Conservation (phyloP, 2,329 filamentous ascomycete species). For the Verticillium klebahnii region DNA sequence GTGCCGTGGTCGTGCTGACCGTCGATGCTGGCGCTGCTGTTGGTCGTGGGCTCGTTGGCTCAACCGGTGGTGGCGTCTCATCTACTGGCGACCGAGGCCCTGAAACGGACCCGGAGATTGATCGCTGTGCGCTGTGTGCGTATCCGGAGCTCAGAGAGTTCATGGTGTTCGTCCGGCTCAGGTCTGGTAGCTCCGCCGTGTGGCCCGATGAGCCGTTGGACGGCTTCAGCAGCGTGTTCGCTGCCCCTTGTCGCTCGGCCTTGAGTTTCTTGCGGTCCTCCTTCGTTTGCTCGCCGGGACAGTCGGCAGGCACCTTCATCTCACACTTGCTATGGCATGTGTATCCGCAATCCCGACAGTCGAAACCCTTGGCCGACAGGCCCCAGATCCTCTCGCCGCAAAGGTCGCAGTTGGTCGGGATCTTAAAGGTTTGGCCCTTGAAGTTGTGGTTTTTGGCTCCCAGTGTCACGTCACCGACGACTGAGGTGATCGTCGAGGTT, state of each 20-base stretch:
- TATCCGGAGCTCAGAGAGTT: constrained; percentile 87
- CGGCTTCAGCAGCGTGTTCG: constrained; percentile 55
- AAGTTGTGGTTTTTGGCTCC: constrained; percentile 96
- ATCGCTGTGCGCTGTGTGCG: constrained; percentile 71
- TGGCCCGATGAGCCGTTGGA: constrained; percentile 36
- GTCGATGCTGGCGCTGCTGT: constrained; percentile 8
- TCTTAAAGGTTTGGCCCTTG: constrained; percentile 98
- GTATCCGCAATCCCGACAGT: constrained; percentile 94
- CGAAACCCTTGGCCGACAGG: constrained; percentile 90
- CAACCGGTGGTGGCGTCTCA: constrained; percentile 34
- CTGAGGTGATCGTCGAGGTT: constrained; percentile 84
- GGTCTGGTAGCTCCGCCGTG: constrained; percentile 53
- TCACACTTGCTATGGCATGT: constrained; percentile 98
- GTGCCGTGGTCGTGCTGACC: constrained; percentile 20
- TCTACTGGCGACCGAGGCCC: constrained; percentile 46
- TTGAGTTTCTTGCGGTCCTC: constrained; percentile 96
- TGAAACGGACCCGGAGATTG: constrained; percentile 59
- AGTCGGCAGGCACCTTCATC: constrained; percentile 96
- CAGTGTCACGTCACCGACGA: constrained; percentile 86
- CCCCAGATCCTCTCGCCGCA: constrained; percentile 98
- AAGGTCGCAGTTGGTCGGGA: constrained; percentile 95
- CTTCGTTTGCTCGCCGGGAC: constrained; percentile 88
- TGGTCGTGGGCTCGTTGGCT: constrained; percentile 27
- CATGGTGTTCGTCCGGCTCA: constrained; percentile 82
- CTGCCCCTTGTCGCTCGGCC: constrained; percentile 73